phyloP scores from a whole-genome alignment of 805 yeast genomes.

The Yarrowia sp. region DNA sequence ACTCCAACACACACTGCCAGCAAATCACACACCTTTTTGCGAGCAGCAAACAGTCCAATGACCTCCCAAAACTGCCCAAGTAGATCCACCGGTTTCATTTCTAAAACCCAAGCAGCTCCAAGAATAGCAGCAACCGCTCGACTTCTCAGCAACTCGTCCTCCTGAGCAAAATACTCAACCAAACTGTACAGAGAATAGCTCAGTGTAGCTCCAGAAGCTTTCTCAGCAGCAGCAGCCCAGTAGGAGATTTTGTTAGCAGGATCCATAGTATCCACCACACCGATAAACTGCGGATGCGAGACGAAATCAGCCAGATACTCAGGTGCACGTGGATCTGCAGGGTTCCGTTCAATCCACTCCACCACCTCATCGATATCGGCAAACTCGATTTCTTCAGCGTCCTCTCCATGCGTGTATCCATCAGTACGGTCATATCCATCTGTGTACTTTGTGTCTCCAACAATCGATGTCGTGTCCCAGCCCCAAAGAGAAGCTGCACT shows the following conservation, averaged over 20 bases:
- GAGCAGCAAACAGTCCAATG: slow-evolving; percentile 17
- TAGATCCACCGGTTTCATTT: neutral
- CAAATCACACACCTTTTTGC: neutral
- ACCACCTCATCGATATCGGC: neutral
- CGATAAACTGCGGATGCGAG: neutral
- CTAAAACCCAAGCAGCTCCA: slow-evolving; percentile 10
- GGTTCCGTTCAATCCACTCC: slow-evolving; percentile 1
- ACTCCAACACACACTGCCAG: slow-evolving; percentile 13
- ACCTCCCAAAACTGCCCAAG: slow-evolving; percentile 14
- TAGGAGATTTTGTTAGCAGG: neutral
- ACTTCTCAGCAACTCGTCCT: slow-evolving; percentile 15
- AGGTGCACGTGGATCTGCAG: neutral
- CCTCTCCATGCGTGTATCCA: neutral
- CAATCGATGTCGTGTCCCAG: slow-evolving; percentile 10
- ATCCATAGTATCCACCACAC: neutral
- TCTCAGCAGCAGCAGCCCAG: slow-evolving; percentile 18
- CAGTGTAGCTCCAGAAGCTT: neutral
- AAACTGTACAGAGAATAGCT: slow-evolving; percentile 4
- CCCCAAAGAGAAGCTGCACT: slow-evolving; percentile 20
- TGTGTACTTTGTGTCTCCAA: slow-evolving; percentile 12
- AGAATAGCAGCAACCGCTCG: slow-evolving; percentile 4
- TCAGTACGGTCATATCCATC: neutral
- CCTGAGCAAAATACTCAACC: neutral
- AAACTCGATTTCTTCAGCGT: neutral
- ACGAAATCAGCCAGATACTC: neutral